Percentiles rank a stretch among this genome's conserved stretches.
phyloP scores from a whole-genome alignment of 495 filamentous ascomycete species.

The Aspergillus bridgeri region DNA sequence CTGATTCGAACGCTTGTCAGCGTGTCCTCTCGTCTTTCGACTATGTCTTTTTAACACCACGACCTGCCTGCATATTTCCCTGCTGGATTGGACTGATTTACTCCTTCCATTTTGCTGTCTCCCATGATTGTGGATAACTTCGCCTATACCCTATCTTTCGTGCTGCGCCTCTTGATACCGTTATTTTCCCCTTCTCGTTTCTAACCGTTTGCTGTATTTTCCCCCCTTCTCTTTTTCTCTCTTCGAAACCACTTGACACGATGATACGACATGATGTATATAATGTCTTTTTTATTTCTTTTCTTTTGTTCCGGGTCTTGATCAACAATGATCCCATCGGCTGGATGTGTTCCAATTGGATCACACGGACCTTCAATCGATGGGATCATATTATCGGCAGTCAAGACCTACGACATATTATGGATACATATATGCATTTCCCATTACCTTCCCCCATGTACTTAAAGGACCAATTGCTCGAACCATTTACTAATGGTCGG shows the following conservation, averaged over 20 bases:
- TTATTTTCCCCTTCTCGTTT: too few relatives aligned
- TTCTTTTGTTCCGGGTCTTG: slow-evolving; percentile 5
- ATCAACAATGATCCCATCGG: neutral
- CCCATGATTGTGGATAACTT: neutral
- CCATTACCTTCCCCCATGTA: slow-evolving; percentile 12
- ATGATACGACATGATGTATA: slow-evolving; percentile 37
- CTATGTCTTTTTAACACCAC: too few relatives aligned
- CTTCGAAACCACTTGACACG: slow-evolving; percentile 26
- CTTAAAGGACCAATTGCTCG: slow-evolving; percentile 6
- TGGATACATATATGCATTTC: slow-evolving; percentile 17
- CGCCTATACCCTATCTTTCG: neutral
- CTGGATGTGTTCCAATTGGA: neutral
- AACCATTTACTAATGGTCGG: slow-evolving; percentile 9
- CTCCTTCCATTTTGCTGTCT: slow-evolving; percentile 10
- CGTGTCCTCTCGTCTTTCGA: too few relatives aligned
- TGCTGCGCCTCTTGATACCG: slow-evolving; percentile 1
- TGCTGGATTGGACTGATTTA: slow-evolving; percentile 5
- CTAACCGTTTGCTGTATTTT: too few relatives aligned
- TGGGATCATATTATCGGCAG: neutral
- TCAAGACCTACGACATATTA: slow-evolving; percentile 13
- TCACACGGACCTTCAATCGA: neutral
- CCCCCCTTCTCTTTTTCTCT: slow-evolving; percentile 17
- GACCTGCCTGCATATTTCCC: too few relatives aligned
- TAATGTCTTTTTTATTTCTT: slow-evolving; percentile 21
- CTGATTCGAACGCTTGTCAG: slow-evolving; percentile 16